These are phyloP conservation scores for Scopulariopsis brevicaulis DNA, from an alignment of 2,329 filamentous ascomycete genomes.

Conservation along the genomic window DNA sequence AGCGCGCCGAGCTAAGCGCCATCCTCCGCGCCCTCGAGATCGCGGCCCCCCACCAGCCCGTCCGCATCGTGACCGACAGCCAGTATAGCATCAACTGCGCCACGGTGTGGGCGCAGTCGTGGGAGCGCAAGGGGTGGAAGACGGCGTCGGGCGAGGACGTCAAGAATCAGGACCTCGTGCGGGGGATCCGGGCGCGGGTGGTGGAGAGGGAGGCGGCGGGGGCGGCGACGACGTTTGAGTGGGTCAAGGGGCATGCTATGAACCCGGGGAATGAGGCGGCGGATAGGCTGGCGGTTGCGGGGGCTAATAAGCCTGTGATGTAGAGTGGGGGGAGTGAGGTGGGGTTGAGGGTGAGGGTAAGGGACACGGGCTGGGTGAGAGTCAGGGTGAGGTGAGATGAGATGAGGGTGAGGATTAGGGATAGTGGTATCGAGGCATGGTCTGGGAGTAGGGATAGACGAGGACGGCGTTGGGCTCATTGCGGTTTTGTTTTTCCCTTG, in stretches of 20 bases:
- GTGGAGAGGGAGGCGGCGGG: constrained; percentile 52
- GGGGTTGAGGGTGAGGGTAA: neutral
- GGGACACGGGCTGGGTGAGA: neutral
- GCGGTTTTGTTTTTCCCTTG: neutral
- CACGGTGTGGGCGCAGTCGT: constrained; percentile 70
- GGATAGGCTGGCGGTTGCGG: constrained; percentile 59
- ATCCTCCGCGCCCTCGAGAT: constrained; percentile 74
- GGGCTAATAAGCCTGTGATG: constrained; percentile 16
- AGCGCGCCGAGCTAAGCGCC: constrained; percentile 88
- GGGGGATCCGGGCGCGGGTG: constrained; percentile 59
- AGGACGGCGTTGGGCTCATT: neutral
- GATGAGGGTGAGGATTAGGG: neutral
- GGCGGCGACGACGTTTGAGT: constrained; percentile 60
- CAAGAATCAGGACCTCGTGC: constrained; percentile 77
- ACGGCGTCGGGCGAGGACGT: constrained; percentile 61
- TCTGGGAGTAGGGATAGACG: too few relatives aligned
- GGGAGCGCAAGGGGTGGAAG: constrained; percentile 68
- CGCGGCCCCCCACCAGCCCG: constrained; percentile 52
- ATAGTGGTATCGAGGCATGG: too few relatives aligned
- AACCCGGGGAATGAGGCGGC: constrained; percentile 70
- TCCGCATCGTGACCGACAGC: constrained; percentile 80
- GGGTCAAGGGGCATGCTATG: constrained; percentile 78
- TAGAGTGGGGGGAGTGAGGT: neutral
- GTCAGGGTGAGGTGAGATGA: neutral
- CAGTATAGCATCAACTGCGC: constrained; percentile 85